Evolutionary conservation across 2,329 filamentous ascomycete genomes (phyloP).

Genomic region (Corniculantispora saksenae): DNA sequence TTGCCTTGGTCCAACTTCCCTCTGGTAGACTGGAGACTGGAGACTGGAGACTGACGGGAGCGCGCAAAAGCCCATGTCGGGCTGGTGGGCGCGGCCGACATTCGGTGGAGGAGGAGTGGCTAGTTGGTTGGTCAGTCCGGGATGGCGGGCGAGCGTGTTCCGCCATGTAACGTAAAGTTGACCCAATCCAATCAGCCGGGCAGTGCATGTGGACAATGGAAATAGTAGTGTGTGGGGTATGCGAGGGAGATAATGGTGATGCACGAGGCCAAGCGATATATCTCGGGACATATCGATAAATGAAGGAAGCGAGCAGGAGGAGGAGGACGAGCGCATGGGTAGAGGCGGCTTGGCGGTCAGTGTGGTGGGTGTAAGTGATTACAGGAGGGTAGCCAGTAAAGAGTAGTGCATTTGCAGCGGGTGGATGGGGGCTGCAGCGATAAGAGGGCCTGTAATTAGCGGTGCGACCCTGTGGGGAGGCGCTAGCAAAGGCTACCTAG

Average conservation of each 20-base stretch:
- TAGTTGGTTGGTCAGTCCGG: neutral
- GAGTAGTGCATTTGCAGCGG: neutral
- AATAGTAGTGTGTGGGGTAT: neutral
- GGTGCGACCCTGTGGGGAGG: no score
- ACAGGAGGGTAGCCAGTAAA: neutral
- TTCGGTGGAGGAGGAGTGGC: neutral
- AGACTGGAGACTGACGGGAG: neutral
- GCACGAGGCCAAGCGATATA: slow-evolving; percentile 5
- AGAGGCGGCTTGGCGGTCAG: neutral
- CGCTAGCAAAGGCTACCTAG: no score
- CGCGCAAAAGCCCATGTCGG: neutral
- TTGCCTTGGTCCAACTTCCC: no score
- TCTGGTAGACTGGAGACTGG: no score
- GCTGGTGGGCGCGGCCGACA: neutral
- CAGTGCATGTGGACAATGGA: slow-evolving; percentile 12
- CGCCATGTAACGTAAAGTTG: neutral
- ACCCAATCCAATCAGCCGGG: slow-evolving; percentile 15
- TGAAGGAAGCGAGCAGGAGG: neutral
- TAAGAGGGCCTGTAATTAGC: no score
- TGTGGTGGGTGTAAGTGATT: neutral
- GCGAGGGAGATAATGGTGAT: neutral
- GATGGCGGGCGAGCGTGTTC: neutral
- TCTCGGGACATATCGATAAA: neutral
- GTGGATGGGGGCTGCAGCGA: no score
- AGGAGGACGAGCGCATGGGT: neutral